A percentile compares a stretch with the other conserved stretches of the same genome.
Conservation (phyloP, 148 eudicot species). For the Chenopodium berlandieri region DNA sequence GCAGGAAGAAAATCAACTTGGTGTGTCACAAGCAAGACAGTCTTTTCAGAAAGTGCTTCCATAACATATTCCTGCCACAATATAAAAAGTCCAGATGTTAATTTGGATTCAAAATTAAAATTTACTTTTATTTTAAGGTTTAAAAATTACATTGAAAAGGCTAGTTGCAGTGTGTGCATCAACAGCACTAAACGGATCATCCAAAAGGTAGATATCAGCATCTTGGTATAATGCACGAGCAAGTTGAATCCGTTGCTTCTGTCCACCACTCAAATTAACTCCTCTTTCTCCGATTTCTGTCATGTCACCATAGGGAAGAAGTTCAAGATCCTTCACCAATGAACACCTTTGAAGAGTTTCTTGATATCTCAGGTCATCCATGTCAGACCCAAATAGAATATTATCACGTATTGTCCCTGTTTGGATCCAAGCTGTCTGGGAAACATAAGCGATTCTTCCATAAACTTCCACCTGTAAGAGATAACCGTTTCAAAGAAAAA, state of each 20-base stretch:
- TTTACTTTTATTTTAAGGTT: too few species aligned
- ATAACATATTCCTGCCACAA: conserved; percentile 72
- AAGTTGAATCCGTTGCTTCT: conserved; percentile 91
- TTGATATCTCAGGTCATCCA: conserved; percentile 62
- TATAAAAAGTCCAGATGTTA: neutral
- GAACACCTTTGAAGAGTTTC: conserved; percentile 74
- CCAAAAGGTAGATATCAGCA: conserved; percentile 86
- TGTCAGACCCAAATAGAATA: conserved; percentile 69
- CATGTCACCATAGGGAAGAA: conserved; percentile 75
- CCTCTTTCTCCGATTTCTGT: conserved; percentile 98
- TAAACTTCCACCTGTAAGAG: conserved; percentile 57
- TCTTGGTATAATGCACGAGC: conserved; percentile 91
- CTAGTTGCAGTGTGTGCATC: conserved; percentile 93
- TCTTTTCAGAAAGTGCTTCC: conserved; percentile 77
- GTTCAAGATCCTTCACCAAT: conserved; percentile 76
- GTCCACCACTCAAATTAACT: conserved; percentile 93
- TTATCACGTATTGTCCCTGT: conserved; percentile 82
- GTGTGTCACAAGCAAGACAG: conserved; percentile 88
- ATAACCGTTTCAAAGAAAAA: neutral
- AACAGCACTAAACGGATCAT: conserved; percentile 98
- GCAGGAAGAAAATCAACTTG: conserved; percentile 97
- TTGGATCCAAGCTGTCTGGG: conserved; percentile 97
- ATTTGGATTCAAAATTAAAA: neutral
- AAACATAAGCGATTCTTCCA: conserved; percentile 76
- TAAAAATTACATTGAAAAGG: conserved; percentile 57